Base-by-base conservation (phyloP, 192 early-diverging fungal species). In the Irineochytrium annulatum region DNA sequence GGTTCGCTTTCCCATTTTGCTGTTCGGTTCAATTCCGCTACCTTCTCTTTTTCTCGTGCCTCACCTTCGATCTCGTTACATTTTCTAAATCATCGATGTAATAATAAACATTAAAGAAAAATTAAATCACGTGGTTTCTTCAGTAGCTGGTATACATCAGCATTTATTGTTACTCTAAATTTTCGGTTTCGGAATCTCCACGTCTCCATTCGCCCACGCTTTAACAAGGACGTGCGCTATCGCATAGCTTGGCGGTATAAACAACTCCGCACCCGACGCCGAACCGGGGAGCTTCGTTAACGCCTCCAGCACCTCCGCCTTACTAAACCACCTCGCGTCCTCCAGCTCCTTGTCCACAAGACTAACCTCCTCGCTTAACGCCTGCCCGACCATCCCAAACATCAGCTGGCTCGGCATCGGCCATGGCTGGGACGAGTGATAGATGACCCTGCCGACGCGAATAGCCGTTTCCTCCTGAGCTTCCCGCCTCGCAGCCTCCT, bases 341-440 rank as follows among this genome's bases (percentile, higher is more conserved):
- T 81, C 79, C 8, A 76, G 63, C 54, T 70, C 72, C 17, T 72
- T 46, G 32, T 77, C 74, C 22, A 58, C 52, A 6, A 67, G 26
- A 22, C 22, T 1, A 8, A 70, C 63, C 4, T 45, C 35, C 33
- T 73, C 69, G 4, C 32, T 53, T 3, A 53, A 52, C 0, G 75
- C 76, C 35, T 62, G 34, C 1, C 59, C 73, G 24, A 74, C 63
- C 46, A 74, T 70, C 14, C 79, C 79, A 45, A 83, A 32, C 80
- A 85, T 85, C 35, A 85, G 58, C 20, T 70, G 63, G 26, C 69
- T 63, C 3, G 83, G 83, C 57, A 84, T 84, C 30, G 83, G 79
- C 83, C 83, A 85, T n/a, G 81, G 81, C 62, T 85, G 81, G 6
- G 70, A 74, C 13, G 60, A 62, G 62, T 80, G 77, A 60, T 81